A percentile compares a stretch with the other conserved stretches of the same genome.
Evolutionary conservation across 2,329 filamentous ascomycete genomes (phyloP).

Genomic region (Cryphonectria carpinicola): DNA sequence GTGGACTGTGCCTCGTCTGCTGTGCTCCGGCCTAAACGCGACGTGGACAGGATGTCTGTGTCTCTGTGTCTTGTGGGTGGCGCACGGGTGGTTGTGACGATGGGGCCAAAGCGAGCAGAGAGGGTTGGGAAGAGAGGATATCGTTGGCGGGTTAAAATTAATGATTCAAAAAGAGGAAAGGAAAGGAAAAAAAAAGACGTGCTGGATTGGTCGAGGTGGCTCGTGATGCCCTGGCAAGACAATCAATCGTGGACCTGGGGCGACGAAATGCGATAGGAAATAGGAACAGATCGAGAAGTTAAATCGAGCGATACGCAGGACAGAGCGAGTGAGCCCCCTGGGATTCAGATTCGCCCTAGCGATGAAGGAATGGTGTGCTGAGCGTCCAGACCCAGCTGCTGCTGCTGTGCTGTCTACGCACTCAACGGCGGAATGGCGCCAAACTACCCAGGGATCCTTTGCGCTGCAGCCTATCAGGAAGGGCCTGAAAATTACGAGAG

Average conservation of each 20-base stretch:
- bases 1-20: constrained; percentile 17
- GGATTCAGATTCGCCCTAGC: constrained; percentile 7
- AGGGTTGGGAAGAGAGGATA: not conserved
- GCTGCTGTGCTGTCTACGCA: too few relatives aligned
- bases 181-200: not conserved
- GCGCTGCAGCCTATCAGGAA: constrained; percentile 8
- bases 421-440: not conserved
- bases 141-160: not conserved
- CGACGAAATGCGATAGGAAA: not conserved
- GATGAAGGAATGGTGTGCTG: constrained; percentile 13
- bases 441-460: not conserved
- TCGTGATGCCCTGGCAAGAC: constrained; percentile 6
- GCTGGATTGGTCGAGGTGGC: not conserved
- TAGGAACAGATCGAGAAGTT: constrained; percentile 8
- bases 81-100: constrained; percentile 12
- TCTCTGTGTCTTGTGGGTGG: constrained; percentile 8
- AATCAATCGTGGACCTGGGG: not conserved
- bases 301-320: not conserved
- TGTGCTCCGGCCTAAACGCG: not conserved
- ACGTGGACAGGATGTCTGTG: constrained; percentile 8
- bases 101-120: not conserved
- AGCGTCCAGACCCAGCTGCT: constrained; percentile 2
- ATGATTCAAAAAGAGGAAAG: not conserved
- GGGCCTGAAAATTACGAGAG: constrained; percentile 8
- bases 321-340: constrained; percentile 7